Evolutionary conservation across 805 yeast genomes (phyloP).

Genomic region (Wickerhamiella galacta): DNA sequence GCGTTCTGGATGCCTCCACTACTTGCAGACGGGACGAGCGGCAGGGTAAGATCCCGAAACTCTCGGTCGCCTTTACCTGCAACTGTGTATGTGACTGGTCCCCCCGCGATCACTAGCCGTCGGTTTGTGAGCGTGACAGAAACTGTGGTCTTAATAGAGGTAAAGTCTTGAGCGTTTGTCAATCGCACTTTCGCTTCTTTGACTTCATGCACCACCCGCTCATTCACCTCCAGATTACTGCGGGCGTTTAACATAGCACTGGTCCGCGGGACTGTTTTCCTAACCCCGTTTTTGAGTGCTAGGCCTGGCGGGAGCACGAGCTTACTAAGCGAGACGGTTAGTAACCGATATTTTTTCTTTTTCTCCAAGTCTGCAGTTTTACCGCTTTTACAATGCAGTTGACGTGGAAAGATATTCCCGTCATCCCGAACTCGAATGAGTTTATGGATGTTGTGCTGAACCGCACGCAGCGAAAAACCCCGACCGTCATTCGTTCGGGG

Average conservation of each 20-base stretch:
- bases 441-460: conserved; percentile 90
- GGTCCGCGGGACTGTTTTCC: too few relatives aligned
- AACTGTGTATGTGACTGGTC: conserved; percentile 13
- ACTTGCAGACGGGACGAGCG: conserved; percentile 8
- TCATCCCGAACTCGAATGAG: conserved; percentile 84
- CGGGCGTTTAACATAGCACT: too few relatives aligned
- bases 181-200: background rate
- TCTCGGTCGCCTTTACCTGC: conserved; percentile 17
- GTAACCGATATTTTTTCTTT: conserved; percentile 1
- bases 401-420: conserved; percentile 96
- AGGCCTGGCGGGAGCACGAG: too few relatives aligned
- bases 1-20: conserved; percentile 11
- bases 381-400: conserved; percentile 88
- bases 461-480: conserved; percentile 96
- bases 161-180: conserved; percentile 3
- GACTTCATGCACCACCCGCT: background rate
- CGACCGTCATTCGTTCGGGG: conserved; percentile 96
- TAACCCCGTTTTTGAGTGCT: too few relatives aligned
- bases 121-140: conserved; percentile 11
- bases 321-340: background rate
- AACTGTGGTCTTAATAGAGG: conserved; percentile 2
- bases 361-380: conserved; percentile 2
- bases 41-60: conserved; percentile 14
- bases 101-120: conserved; percentile 9
- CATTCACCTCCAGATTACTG: background rate